Evolutionary conservation across 2,329 filamentous ascomycete genomes (phyloP), one percentile per base, ranked within the genome.

Genomic region (Penicillium sumatraense): DNA sequence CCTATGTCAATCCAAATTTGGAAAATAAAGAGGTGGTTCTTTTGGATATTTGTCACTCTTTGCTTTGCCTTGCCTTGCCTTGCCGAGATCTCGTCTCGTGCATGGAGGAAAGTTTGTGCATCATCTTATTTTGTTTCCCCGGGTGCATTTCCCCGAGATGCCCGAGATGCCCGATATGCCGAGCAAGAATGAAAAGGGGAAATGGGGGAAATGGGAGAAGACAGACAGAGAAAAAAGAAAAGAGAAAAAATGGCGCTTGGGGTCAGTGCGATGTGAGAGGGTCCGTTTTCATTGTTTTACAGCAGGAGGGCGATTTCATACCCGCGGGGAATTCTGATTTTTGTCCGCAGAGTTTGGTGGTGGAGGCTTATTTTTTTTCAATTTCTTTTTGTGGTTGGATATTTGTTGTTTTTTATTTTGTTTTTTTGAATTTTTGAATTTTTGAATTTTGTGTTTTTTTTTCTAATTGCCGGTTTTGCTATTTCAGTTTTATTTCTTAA

Each of bases 261-360:
- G 40, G 40, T 42, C 40, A 42, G 21, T 27, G 40, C 40, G 40
- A 23, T 27, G 40, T 44, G 40, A 44, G 21, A 27, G 23, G 14
- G 40, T 26, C 21, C 23, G 26, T 29, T 44, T 18, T 14, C 13
- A 23, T 44, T 27, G 40, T n/a, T n/a, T n/a, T 23, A 44, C 40
- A 44, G 23, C 40, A 44, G 40, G 16, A 44, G 18, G 23, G 23
- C 20, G 18, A 23, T 27, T 44, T 14, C 40, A 44, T 27, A 27
- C 40, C 40, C 40, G 23, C 40, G 40, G 40, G 40, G 40, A 44
- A 44, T 16, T 16, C n/a, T 44, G 23, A 44, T 44, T 44, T 44
- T 44, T 16, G 27, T 29, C 40, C 40, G 40, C 20, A 27, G 21
- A 44, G 21, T 42, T 42, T 31, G 3, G 29, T 36, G 18, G 20